Conservation (phyloP, 441 rosid species). For the Populus hybrid region DNA sequence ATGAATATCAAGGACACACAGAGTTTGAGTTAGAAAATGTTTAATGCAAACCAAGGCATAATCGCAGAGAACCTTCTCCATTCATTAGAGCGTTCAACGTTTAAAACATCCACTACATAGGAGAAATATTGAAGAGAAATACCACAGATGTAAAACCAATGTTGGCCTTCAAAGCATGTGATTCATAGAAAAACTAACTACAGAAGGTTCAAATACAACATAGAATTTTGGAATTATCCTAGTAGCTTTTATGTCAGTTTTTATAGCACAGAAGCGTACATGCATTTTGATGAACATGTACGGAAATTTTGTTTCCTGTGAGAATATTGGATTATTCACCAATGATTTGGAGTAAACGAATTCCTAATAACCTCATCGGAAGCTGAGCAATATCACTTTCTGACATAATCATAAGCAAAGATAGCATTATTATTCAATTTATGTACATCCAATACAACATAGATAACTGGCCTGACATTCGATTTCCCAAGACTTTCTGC, state of each 20-base stretch:
- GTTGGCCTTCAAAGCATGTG: not conserved
- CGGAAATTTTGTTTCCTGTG: constrained; percentile 3
- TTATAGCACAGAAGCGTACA: not conserved
- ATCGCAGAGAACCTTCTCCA: not conserved
- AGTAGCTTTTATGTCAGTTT: not conserved
- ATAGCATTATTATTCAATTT: not conserved
- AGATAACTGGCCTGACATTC: constrained; percentile 74
- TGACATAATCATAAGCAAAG: not conserved
- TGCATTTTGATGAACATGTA: not conserved
- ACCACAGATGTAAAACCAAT: not conserved
- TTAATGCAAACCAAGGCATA: not conserved
- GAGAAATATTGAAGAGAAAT: not conserved
- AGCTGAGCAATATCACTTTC: not conserved
- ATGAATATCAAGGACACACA: constrained; percentile 4
- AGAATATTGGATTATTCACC: not conserved
- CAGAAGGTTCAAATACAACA: not conserved
- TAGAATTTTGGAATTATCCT: not conserved
- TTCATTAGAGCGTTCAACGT: not conserved
- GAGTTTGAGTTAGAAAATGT: not conserved
- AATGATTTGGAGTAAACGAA: not conserved
- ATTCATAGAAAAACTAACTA: not conserved
- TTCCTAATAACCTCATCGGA: constrained; percentile 6
- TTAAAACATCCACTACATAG: not conserved
- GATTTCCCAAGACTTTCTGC: constrained; percentile 70
- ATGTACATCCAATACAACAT: constrained; percentile 67